phyloP scores from a whole-genome alignment of 2,329 filamentous ascomycete species.

The Colletotrichum karsti region DNA sequence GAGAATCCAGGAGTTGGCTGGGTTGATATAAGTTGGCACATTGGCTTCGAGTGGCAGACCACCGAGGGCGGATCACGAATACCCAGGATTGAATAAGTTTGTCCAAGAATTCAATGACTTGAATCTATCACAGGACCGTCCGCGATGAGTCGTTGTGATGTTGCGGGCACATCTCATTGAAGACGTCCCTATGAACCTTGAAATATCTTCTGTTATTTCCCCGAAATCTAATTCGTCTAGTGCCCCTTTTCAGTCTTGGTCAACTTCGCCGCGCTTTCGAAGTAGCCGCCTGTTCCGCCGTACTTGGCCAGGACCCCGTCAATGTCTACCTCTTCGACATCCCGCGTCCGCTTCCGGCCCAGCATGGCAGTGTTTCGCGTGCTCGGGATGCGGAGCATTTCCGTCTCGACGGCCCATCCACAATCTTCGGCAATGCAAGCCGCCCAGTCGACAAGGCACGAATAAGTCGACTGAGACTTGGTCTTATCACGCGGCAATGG shows the following conservation, averaged over 20 bases:
- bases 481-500: constrained; percentile 59
- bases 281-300: constrained; percentile 65
- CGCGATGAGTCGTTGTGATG: no score
- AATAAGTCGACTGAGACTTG: constrained; percentile 76
- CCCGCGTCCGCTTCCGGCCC: constrained; percentile 60
- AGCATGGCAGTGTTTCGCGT: constrained; percentile 87
- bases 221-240: constrained; percentile 31
- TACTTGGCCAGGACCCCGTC: constrained; percentile 56
- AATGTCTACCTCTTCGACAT: constrained; percentile 46
- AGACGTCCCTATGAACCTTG: no score
- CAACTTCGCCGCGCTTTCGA: constrained; percentile 68
- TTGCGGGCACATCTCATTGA: no score
- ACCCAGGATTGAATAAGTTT: neutral
- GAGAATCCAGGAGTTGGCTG: constrained; percentile 40
- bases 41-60: no score
- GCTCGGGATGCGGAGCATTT: constrained; percentile 90
- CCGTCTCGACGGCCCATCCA: constrained; percentile 81
- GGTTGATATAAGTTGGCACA: constrained; percentile 17
- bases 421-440: constrained; percentile 74
- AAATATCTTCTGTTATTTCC: no score
- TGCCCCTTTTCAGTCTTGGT: constrained; percentile 58
- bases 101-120: no score
- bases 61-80: neutral
- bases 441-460: constrained; percentile 84
- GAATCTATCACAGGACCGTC: no score